A percentile compares a stretch with the other conserved stretches of the same genome.
phyloP scores from a whole-genome alignment of 805 yeast genomes.

The Candida khao-thaluensis region DNA sequence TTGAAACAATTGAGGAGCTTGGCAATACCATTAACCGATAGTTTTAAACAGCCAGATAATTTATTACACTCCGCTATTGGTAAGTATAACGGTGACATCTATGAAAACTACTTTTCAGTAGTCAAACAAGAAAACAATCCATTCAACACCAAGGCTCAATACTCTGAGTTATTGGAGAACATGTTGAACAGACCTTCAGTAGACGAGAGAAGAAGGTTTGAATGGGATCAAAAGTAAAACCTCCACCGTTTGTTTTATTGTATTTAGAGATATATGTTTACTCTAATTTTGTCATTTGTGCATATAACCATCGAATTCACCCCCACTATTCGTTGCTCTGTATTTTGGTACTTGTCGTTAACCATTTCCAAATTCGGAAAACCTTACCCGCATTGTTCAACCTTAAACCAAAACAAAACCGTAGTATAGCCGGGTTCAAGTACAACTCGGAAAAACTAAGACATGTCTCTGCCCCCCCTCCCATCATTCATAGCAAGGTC shows the following conservation, averaged over 20 bases:
- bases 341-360: too few species aligned
- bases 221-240: slow-evolving; percentile 17
- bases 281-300: too few species aligned
- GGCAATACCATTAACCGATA: slow-evolving; percentile 77
- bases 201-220: slow-evolving; percentile 34
- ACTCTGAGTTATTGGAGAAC: slow-evolving; percentile 38
- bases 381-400: too few species aligned
- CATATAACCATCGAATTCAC: too few species aligned
- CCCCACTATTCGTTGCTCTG: too few species aligned
- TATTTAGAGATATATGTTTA: too few species aligned
- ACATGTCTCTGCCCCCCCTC: neutral
- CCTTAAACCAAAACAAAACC: too few species aligned
- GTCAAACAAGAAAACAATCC: slow-evolving; percentile 54
- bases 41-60: slow-evolving; percentile 78
- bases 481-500: neutral
- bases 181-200: slow-evolving; percentile 35
- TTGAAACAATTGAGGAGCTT: slow-evolving; percentile 49
- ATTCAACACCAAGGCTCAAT: slow-evolving; percentile 57
- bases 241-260: neutral
- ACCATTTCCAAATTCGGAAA: too few species aligned
- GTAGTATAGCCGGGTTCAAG: too few species aligned
- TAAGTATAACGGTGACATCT: slow-evolving; percentile 75
- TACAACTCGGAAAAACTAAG: neutral
- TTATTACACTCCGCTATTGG: slow-evolving; percentile 84
- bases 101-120: slow-evolving; percentile 66